Evolutionary conservation across 768 basidiomycete species (phyloP), one percentile per base, ranked within the genome.

Genomic region (Boletus vermiculosoides): DNA sequence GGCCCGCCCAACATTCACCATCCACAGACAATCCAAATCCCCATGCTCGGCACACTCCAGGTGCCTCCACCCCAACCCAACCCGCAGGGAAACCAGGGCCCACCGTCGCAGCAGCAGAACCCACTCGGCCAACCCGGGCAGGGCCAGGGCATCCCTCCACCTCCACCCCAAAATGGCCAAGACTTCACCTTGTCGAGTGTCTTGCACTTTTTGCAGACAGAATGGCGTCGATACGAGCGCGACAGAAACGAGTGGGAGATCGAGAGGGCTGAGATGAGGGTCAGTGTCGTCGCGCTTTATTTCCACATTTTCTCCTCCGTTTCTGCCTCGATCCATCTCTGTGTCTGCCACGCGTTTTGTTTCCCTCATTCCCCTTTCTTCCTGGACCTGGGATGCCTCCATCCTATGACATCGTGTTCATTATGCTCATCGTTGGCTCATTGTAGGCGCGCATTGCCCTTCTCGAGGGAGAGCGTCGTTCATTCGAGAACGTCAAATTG

Each of bases 231-330:
- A 58, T 98, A 97, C 69, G 97, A 98, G 74, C 87, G 95, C 72
- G 97, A 99, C 77, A 83, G 96, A 67, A 99, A 99, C 71, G 97
- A 99, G 76, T 99, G 96, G 96, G 97, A 99, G 80, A 99, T 99
- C 66, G 97, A 98, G 76, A 81, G 97, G 64, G 97, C 97, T 33
- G 97, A 98, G 76, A 98, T 98, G 95, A 83, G 96, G 82, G 94
- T 94, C 62, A 67, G 91, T 84, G 42, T 59, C 54, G 60, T 60
- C 42, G 12, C 6, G 4, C 56, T 58, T 58, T 56, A 44, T 44
- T 48, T 48, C 34, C 34, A 40, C 49, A 20, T 45, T 54, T 36
- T 11, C 33, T n/a, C 11, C 39, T 46, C 54, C 25, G 33, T 52
- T 9, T 45, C 46, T 34, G 20, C 34, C 51, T 56, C 36, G 44